Base-by-base conservation (phyloP, 2,329 filamentous ascomycete species). In the Trichoderma sp. region DNA sequence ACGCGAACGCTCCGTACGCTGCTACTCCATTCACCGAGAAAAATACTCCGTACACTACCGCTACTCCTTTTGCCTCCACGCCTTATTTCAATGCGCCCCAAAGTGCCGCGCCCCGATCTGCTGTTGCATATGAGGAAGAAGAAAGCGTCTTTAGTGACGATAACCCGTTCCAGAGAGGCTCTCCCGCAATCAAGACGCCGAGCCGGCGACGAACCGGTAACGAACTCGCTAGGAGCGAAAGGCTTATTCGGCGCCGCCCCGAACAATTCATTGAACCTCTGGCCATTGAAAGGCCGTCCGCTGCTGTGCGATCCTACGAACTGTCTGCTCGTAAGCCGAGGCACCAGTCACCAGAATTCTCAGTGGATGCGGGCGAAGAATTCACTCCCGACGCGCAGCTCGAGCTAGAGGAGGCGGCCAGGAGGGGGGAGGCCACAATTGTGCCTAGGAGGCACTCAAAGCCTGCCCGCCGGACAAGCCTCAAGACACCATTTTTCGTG, bases 371-470 rank as follows among this genome's bases (percentile, higher is more conserved):
- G 0, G 92, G 92, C 4, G 95, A 98, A 77, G 95, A 99, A 75
- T 99, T 98, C 72, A 97, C 94, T 0, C 92, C 94, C 0, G 93
- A 97, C 70, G 94, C 92, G 75, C 91, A 94, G 78, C 82, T 96
- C 13, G 93, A 93, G 71, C 81, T 97, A 54, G 87, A 90, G 61
- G 90, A 94, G 71, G 86, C 90, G 60, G 86, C 85, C 5, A 81
- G 81, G 67, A 81, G 84, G 57, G 86, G 87, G 56, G 78, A 87
- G 70, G 75, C 80, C 57, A 78, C 80, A 6, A 71, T 84, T 10
- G 72, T 80, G n/a, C 78, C 81, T 42, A 75, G 84, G 67, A 79
- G 82, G 35, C 78, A 82, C 17, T 77, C 81, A 22, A 71, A 75
- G 35, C 67, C 74, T 32, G 73, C 72, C 17, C 79, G 78, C 7